Percentiles rank a stretch among this genome's conserved stretches.
Conservation (phyloP, 2,329 filamentous ascomycete species). For the Fusarium gaditjirri region DNA sequence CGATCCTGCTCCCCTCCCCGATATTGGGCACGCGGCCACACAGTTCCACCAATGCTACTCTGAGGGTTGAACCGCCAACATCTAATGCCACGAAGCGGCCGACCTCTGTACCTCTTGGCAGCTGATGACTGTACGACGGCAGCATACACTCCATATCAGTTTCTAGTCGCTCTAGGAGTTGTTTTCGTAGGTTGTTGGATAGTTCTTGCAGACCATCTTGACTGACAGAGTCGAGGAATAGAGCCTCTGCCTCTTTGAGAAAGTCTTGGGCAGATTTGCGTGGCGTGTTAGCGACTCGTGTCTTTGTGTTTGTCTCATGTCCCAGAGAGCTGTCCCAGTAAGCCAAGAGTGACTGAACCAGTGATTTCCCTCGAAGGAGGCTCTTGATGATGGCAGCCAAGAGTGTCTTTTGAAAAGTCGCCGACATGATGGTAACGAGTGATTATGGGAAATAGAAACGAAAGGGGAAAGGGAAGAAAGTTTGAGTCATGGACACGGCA, state of each 20-base stretch:
- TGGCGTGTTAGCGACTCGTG: slow-evolving; percentile 30
- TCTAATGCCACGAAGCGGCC: slow-evolving; percentile 72
- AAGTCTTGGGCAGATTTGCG: slow-evolving; percentile 60
- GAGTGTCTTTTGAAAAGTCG: slow-evolving; percentile 63
- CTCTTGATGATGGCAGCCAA: slow-evolving; percentile 66
- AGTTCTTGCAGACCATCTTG: slow-evolving; percentile 58
- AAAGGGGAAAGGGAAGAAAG: slow-evolving; percentile 4
- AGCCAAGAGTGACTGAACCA: slow-evolving; percentile 66
- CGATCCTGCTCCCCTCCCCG: slow-evolving; percentile 60
- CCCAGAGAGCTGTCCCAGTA: slow-evolving; percentile 61
- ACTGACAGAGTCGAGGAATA: slow-evolving; percentile 61
- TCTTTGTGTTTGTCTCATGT: slow-evolving; percentile 44
- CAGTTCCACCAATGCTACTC: slow-evolving; percentile 72
- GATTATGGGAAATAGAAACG: slow-evolving; percentile 48
- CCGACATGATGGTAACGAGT: slow-evolving; percentile 66
- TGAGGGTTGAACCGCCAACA: slow-evolving; percentile 75
- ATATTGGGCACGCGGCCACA: slow-evolving; percentile 55
- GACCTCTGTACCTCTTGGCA: slow-evolving; percentile 68
- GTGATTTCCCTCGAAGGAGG: slow-evolving; percentile 67
- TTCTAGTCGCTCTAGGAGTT: slow-evolving; percentile 65
- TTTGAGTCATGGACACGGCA: slow-evolving; percentile 35
- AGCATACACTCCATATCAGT: slow-evolving; percentile 69
- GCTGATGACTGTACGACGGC: slow-evolving; percentile 72
- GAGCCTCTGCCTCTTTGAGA: slow-evolving; percentile 64
- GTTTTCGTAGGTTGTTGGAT: slow-evolving; percentile 61